phyloP scores from a whole-genome alignment of 108 stramenopile species.

The Cylindrotheca closterium region DNA sequence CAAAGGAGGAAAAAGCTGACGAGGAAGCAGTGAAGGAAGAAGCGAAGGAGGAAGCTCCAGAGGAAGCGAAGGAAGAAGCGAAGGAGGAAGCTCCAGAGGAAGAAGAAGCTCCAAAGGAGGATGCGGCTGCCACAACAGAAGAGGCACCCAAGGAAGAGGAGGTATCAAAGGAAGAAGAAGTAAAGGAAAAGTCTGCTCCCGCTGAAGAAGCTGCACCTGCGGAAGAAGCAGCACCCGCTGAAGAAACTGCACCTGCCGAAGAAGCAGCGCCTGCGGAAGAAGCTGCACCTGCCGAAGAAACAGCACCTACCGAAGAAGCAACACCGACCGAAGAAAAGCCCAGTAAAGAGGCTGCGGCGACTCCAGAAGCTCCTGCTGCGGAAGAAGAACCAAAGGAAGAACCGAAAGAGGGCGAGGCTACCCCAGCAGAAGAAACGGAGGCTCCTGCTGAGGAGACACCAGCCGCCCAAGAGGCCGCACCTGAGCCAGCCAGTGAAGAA shows the following conservation, averaged over 20 bases:
- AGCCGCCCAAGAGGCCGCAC: background rate
- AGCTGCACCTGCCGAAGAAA: background rate
- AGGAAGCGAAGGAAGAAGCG: background rate
- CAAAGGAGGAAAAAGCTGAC: background rate
- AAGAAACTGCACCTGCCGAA: background rate
- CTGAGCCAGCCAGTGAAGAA: background rate
- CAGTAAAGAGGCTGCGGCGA: slow-evolving; percentile 7
- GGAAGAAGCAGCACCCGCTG: background rate
- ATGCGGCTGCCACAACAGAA: background rate
- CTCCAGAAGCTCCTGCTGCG: background rate
- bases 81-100: background rate
- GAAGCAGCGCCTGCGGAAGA: background rate
- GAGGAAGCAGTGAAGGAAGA: background rate
- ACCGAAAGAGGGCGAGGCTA: background rate
- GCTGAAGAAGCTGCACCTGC: background rate
- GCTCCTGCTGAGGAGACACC: too few species aligned
- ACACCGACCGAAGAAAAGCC: background rate
- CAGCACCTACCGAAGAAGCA: background rate
- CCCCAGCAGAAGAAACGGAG: background rate
- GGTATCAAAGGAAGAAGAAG: background rate
- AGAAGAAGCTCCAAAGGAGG: background rate
- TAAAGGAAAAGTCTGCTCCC: background rate
- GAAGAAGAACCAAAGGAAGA: background rate
- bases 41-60: background rate
- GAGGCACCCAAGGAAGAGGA: background rate